Evolutionary conservation across 2,329 filamentous ascomycete genomes (phyloP), one percentile per base, ranked within the genome.

Genomic region (Pseudofabraea citricarpa): DNA sequence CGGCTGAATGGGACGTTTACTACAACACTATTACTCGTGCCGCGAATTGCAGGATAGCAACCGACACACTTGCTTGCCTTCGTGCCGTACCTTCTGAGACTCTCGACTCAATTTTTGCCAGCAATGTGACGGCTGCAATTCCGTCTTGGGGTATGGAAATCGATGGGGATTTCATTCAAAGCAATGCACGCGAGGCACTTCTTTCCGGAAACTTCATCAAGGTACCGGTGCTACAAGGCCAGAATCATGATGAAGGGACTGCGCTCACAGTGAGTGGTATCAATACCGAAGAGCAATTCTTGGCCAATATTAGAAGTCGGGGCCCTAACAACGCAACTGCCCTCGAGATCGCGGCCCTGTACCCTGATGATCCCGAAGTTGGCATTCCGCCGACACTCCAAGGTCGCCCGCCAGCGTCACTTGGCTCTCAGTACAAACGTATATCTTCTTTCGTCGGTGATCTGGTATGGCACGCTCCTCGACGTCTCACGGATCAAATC

Each of bases 211-310:
- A 72, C 15, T 85, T 85, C 50, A 74, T 84, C 44, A 71, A 77
- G 41, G 77, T 86, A 0, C 79, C 81, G 1, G 72, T 85, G 35
- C 68, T 87, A 6, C 65, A 73, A 24, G 83, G 84, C 6, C 73
- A 73, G 26, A 86, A 85, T 58, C 74, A 73, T 1, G 83, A 87
- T 52, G 83, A 87, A 57, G 83, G 80, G 2, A 74, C 73, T 1
- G 65, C 67, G 1, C 83, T 83, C 53, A 73, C 68, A 0, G 69
- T 71, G 9, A 58, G 48, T 5, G 73, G 71, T 13, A 72, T 83
- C 48, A 74, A 81, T 55, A 77, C 72, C 1, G 73, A 71, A 1
- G 67, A 65, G 5, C 67, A 81, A 39, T 77, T 82, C 33, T 23
- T 47, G 2, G 33, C 42, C 15, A n/a, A 29, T 6, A 40, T 51